Evolutionary conservation across 1,139 yeast genomes (phyloP), one percentile per base, ranked within the genome.

Genomic region (Zygosaccharomyces sapae): DNA sequence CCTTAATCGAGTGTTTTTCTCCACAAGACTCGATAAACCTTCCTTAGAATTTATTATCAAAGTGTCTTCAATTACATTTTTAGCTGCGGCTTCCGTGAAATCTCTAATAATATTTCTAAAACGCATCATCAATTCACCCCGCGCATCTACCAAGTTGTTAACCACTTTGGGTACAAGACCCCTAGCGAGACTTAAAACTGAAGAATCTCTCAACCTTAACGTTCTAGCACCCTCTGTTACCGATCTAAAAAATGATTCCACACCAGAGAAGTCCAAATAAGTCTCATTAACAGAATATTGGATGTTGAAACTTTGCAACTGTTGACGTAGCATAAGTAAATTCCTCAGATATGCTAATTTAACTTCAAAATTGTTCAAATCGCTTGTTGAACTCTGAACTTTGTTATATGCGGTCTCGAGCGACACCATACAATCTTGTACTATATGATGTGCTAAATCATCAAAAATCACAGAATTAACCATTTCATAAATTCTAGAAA

Each of bases 401-500:
- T 69, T 51, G 1, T 63, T 70, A 55, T 76, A 78, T 5, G 86
- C 86, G 57, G 61, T 72, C 63, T 70, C 76, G 63, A 75, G 73
- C 27, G 80, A 85, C 44, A 70, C 64, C 34, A 90, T 76, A 57
- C 95, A 84, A 41, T 85, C 79, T 61, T 87, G 96, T 4, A 90
- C 87, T 48, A 88, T 81, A 47, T 85, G 80, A 63, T 89, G 96
- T 0, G 97, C 96, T 53, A 90, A 68, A 61, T 88, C 96, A 61
- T 89, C 96, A 68, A 90, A 90, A 1, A 89, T 86, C 7, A 78
- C 71, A 1, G 85, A 79, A 54, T 83, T 82, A 22, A 90, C 77
- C 55, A 89, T 71, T 59, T 87, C 95, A 62, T 88, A 86, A 19
- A 90, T 83, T 59, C 81, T 86, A 20, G 90, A 83, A 31, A 90